Conservation (phyloP, 352 stramenopile genomes). For the Labyrinthula sp. region DNA sequence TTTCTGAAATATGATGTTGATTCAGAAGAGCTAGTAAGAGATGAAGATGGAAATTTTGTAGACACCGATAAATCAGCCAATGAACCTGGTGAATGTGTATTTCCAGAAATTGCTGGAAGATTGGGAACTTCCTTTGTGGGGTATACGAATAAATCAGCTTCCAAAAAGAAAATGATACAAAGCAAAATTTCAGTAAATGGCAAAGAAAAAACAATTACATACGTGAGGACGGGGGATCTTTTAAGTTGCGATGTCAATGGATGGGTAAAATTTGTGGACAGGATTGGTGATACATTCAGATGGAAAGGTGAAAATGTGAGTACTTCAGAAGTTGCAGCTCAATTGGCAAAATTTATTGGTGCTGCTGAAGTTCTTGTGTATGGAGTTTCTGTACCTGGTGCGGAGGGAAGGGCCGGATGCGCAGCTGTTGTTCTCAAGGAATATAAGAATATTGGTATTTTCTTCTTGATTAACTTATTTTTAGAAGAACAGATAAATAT, state of each 20-base stretch:
- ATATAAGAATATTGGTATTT: constrained; percentile 42
- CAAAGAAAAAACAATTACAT: constrained; percentile 51
- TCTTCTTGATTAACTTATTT: constrained; percentile 27
- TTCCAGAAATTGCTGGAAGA: constrained; percentile 48
- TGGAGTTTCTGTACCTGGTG: constrained; percentile 22
- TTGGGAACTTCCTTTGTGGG: constrained; percentile 51
- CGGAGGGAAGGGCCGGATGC: constrained; percentile 54
- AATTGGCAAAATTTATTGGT: constrained; percentile 45
- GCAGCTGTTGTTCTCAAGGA: constrained; percentile 42
- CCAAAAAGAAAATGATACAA: constrained; percentile 53
- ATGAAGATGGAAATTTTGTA: constrained; percentile 37
- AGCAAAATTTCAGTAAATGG: too few relatives aligned
- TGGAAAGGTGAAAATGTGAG: constrained; percentile 77
- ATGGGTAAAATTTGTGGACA: constrained; percentile 64
- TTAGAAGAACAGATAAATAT: constrained; percentile 37
- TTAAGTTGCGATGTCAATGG: constrained; percentile 47
- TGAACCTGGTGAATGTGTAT: constrained; percentile 32
- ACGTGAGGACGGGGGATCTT: constrained; percentile 64
- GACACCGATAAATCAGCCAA: constrained; percentile 6
- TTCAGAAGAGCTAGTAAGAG: constrained; percentile 43
- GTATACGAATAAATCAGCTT: constrained; percentile 54
- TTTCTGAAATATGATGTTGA: constrained; percentile 56
- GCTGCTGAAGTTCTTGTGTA: constrained; percentile 39
- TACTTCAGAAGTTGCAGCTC: constrained; percentile 57
- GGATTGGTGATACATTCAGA: constrained; percentile 68